Evolutionary conservation across 306 rosid genomes (phyloP), one percentile per base, ranked within the genome.

Genomic region (Trifolium pratense): DNA sequence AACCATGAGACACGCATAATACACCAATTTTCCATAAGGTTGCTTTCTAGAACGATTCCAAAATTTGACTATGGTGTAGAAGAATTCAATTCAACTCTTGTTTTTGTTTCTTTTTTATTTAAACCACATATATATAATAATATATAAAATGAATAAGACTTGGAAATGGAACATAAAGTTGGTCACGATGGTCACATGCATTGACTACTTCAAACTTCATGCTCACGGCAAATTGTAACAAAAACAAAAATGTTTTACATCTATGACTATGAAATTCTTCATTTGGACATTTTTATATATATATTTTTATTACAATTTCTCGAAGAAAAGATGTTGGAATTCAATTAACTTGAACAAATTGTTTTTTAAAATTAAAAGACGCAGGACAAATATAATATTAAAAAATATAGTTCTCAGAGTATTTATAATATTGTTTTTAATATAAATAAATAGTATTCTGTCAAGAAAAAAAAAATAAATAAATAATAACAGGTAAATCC

Each of bases 11-110:
- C 79, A 78, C 80, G 82, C 70, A 34, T 18, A 72, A 42, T 9
- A 29, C 32, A 29, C 0, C 68, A 80, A 62, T 18, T 31, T 75
- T 83, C 74, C 65, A 60, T 9, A 12, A 76, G 40, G 78, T 74
- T 74, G 81, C 26, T 80, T 84, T 69, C 66, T 77, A 42, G 85
- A 84, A 77, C 18, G 37, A 52, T 78, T 49, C 55, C 73, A 51
- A 49, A 49, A 49, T 9, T 75, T 79, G 86, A 83, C 80, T 58
- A 57, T 69, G 66, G 56, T 53, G 34, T 20, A 46, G 39, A 63
- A 68, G 13, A 80, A 72, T 68, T 76, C 74, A 80, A 72, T 73
- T 76, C 74, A 68, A 58, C 48, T 71, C 71, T 52, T 16, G 58
- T 9, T 79, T 52, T 12, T 62, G 62, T 66, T 68, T 62, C 59